Conservation (phyloP, 2,329 filamentous ascomycete species). For the Penicillium sp. region DNA sequence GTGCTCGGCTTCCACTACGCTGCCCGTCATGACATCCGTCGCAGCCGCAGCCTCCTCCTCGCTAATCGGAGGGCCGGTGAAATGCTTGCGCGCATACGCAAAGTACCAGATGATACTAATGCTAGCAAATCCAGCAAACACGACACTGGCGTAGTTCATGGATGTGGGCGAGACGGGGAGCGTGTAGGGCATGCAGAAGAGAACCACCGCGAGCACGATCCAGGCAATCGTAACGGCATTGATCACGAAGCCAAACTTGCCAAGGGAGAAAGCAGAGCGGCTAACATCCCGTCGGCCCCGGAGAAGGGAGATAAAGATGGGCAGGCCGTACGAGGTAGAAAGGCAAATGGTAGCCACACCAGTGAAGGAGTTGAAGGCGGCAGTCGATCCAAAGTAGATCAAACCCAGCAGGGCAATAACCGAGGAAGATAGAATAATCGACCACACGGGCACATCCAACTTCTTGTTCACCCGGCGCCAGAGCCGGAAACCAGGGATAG, state of each 20-base stretch:
- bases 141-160: constrained; percentile 66
- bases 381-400: constrained; percentile 73
- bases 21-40: constrained; percentile 32
- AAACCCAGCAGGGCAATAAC: constrained; percentile 68
- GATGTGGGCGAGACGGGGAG: constrained; percentile 53
- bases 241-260: constrained; percentile 62
- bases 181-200: constrained; percentile 71
- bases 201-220: constrained; percentile 64
- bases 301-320: constrained; percentile 66
- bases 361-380: constrained; percentile 75
- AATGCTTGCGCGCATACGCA: constrained; percentile 58
- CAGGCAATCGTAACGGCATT: constrained; percentile 65
- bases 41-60: constrained; percentile 26
- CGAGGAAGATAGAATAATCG: constrained; percentile 61
- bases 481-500: constrained; percentile 63
- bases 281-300: constrained; percentile 62
- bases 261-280: constrained; percentile 64
- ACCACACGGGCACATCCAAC: constrained; percentile 66
- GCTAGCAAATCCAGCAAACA: constrained; percentile 59
- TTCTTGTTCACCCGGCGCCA: constrained; percentile 63
- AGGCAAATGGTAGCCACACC: constrained; percentile 76
- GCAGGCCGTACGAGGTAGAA: constrained; percentile 68
- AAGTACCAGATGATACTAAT: constrained; percentile 63
- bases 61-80: constrained; percentile 53
- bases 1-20: constrained; percentile 34